A percentile compares a stretch with the other conserved stretches of the same genome.
Conservation (phyloP, 2,329 filamentous ascomycete genomes). For the Pestalotiopsis fici region DNA sequence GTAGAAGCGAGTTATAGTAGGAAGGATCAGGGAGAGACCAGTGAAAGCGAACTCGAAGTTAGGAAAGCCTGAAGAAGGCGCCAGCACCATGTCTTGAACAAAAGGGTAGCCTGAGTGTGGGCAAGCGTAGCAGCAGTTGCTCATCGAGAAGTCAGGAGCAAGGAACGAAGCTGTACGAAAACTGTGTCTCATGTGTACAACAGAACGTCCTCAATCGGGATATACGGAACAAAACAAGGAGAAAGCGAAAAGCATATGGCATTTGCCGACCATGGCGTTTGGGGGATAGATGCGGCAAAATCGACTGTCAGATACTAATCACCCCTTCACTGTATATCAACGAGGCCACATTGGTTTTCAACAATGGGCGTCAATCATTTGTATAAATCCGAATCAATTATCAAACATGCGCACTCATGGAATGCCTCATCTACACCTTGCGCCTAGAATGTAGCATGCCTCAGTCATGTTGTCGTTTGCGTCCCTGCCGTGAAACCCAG, state of each 20-base stretch:
- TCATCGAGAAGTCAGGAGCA: not conserved
- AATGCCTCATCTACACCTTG: not conserved
- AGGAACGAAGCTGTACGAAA: conserved; percentile 5
- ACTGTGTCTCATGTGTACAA: conserved; percentile 4
- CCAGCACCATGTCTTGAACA: not conserved
- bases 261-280: conserved; percentile 7
- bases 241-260: conserved; percentile 11
- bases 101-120: not conserved
- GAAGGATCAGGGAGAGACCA: not conserved
- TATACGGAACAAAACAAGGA: not conserved
- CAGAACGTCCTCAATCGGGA: not conserved
- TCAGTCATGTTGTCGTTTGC: not conserved
- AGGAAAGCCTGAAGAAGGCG: not conserved
- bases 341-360: not conserved
- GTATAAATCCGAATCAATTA: conserved; percentile 6
- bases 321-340: conserved; percentile 4
- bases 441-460: not conserved
- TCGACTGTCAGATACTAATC: conserved; percentile 7
- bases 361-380: conserved; percentile 1
- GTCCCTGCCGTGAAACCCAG: not conserved
- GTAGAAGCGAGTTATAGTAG: conserved; percentile 49
- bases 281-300: not conserved
- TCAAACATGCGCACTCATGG: not conserved
- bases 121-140: not conserved
- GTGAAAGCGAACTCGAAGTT: not conserved